phyloP scores from a whole-genome alignment of 371 early-diverging fungal genomes.

The Mucor plumbeus region DNA sequence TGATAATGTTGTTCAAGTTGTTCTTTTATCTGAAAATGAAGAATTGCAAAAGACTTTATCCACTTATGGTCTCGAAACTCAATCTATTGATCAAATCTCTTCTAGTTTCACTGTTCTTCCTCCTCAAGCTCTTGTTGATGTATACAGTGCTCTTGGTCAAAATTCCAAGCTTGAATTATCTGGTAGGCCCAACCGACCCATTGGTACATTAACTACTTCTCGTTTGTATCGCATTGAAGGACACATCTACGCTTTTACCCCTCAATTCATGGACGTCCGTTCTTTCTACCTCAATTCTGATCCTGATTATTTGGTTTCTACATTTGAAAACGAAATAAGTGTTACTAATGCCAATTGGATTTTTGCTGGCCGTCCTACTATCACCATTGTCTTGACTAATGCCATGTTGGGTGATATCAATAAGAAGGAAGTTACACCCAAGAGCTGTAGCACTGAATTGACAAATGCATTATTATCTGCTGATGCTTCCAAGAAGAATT shows the following conservation, averaged over 20 bases:
- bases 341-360: slow-evolving; percentile 82
- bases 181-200: slow-evolving; percentile 75
- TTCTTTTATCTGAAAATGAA: slow-evolving; percentile 77
- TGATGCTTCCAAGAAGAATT: slow-evolving; percentile 61
- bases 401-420: slow-evolving; percentile 73
- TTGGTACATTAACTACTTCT: slow-evolving; percentile 81
- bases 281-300: slow-evolving; percentile 87
- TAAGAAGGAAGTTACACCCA: slow-evolving; percentile 8
- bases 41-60: slow-evolving; percentile 71
- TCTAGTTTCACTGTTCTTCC: slow-evolving; percentile 74
- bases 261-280: slow-evolving; percentile 88
- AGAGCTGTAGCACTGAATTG: slow-evolving; percentile 16
- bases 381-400: slow-evolving; percentile 78
- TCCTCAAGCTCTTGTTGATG: slow-evolving; percentile 83
- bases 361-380: slow-evolving; percentile 83
- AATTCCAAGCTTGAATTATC: slow-evolving; percentile 80
- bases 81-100: slow-evolving; percentile 70
- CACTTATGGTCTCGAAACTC: slow-evolving; percentile 82
- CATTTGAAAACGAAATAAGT: slow-evolving; percentile 79
- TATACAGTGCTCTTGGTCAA: slow-evolving; percentile 75
- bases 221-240: slow-evolving; percentile 86
- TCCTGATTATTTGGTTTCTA: slow-evolving; percentile 77
- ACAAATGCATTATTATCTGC: slow-evolving; percentile 34
- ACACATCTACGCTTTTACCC: slow-evolving; percentile 83
- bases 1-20: slow-evolving; percentile 80